phyloP scores from a whole-genome alignment of 305 asterid genomes.

The Fraxinus floribunda region DNA sequence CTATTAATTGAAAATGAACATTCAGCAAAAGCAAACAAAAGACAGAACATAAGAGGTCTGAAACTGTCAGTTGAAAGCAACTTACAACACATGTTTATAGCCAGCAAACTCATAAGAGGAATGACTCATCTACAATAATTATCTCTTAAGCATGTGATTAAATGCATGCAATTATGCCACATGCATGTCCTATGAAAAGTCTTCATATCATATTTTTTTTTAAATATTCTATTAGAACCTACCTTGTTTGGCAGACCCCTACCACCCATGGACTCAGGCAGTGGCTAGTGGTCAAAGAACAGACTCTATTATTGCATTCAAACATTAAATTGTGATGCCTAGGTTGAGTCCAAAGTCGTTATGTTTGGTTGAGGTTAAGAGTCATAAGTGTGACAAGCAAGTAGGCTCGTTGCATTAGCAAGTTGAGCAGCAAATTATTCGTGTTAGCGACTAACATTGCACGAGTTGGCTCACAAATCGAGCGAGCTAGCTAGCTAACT shows the following conservation, averaged over 20 bases:
- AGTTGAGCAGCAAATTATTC: not conserved
- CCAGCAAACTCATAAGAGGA: constrained; percentile 41
- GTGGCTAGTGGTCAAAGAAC: not conserved
- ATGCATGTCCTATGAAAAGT: constrained; percentile 37
- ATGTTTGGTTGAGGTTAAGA: not conserved
- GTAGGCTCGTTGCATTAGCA: not conserved
- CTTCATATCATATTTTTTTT: not conserved
- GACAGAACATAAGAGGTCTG: constrained; percentile 41
- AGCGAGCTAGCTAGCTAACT: not conserved
- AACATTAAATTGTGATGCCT: not conserved
- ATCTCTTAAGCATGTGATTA: constrained; percentile 24
- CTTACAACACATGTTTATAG: constrained; percentile 49
- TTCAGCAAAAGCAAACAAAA: constrained; percentile 36
- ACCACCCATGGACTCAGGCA: not conserved
- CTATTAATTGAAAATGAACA: constrained; percentile 49
- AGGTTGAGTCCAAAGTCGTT: not conserved
- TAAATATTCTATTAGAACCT: not conserved
- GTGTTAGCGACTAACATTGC: not conserved
- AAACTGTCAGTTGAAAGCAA: constrained; percentile 46
- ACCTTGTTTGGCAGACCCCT: not conserved
- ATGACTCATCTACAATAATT: constrained; percentile 30
- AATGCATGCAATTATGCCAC: constrained; percentile 34
- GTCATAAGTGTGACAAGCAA: too few relatives aligned
- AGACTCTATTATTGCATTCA: not conserved
- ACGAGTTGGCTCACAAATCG: not conserved